These are phyloP conservation scores for Vitis hybrid DNA, from an alignment of 177 flowering plant species.

Conservation along the genomic window DNA sequence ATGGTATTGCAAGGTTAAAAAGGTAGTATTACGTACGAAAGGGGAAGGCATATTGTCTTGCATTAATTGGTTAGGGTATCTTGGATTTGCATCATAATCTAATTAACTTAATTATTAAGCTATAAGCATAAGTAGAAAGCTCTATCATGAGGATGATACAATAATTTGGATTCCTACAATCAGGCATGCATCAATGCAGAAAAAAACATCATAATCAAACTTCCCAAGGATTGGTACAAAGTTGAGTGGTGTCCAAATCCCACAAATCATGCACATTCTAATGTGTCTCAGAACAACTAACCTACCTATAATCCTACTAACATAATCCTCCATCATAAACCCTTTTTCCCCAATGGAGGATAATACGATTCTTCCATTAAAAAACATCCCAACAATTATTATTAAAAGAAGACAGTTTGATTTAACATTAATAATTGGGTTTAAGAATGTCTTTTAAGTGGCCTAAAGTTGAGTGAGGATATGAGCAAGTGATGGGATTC, in stretches of 20 bases:
- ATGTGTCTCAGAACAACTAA: conserved; percentile 23
- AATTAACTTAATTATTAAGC: too few species aligned
- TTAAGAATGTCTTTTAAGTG: conserved; percentile 6
- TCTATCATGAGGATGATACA: not conserved
- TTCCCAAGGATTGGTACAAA: conserved; percentile 13
- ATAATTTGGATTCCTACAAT: conserved; percentile 2
- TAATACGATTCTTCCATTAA: conserved; percentile 6
- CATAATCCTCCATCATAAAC: not conserved
- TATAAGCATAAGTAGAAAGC: too few species aligned
- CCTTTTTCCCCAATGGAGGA: conserved; percentile 6
- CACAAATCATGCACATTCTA: not conserved
- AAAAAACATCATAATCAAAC: not conserved
- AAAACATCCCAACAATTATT: not conserved
- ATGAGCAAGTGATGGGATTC: conserved; percentile 14
- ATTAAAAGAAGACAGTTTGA: not conserved
- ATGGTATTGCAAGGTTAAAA: too few species aligned
- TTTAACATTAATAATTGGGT: not conserved
- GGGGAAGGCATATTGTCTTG: too few species aligned
- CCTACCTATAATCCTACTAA: conserved; percentile 8
- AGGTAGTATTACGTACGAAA: too few species aligned
- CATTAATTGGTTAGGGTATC: too few species aligned
- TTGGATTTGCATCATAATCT: too few species aligned
- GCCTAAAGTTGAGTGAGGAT: conserved; percentile 5
- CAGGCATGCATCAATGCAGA: not conserved
- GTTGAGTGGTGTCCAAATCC: conserved; percentile 5